Evolutionary conservation across 805 yeast genomes (phyloP).

Genomic region (Candida koratica): DNA sequence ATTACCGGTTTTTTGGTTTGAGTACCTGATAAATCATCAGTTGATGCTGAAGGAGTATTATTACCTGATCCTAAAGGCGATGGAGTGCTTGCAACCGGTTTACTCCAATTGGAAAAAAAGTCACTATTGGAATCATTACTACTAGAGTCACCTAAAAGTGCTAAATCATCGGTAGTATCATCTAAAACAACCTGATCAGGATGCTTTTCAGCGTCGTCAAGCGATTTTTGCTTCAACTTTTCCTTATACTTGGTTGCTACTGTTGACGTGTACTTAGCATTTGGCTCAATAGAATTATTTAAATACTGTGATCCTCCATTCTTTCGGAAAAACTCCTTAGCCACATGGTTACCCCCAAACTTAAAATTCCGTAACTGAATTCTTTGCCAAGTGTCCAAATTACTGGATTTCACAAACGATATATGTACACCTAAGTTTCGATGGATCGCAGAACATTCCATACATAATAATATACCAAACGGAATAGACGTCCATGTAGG

Average conservation of each 20-base stretch:
- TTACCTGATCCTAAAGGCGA: slow-evolving; percentile 48
- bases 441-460: slow-evolving; percentile 94
- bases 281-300: slow-evolving; percentile 47
- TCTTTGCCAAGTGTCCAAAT: slow-evolving; percentile 91
- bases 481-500: slow-evolving; percentile 99
- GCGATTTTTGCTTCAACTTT: slow-evolving; percentile 67
- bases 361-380: slow-evolving; percentile 88
- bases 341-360: slow-evolving; percentile 87
- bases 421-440: slow-evolving; percentile 95
- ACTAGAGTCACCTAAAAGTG: slow-evolving; percentile 26
- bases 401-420: slow-evolving; percentile 88
- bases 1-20: slow-evolving; percentile 18
- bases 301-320: slow-evolving; percentile 80
- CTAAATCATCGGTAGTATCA: slow-evolving; percentile 30
- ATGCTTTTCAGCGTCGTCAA: slow-evolving; percentile 60
- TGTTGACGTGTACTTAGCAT: slow-evolving; percentile 72
- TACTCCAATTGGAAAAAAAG: slow-evolving; percentile 89
- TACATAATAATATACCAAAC: slow-evolving; percentile 86
- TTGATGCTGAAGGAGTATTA: slow-evolving; percentile 40
- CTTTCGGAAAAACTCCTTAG: slow-evolving; percentile 76
- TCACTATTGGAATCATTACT: slow-evolving; percentile 61
- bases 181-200: slow-evolving; percentile 75
- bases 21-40: slow-evolving; percentile 26
- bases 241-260: slow-evolving; percentile 80
- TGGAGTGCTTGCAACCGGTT: slow-evolving; percentile 57